These are phyloP conservation scores for Komagataea norvegica DNA, from an alignment of 1,139 yeast genomes.

Conservation along the genomic window DNA sequence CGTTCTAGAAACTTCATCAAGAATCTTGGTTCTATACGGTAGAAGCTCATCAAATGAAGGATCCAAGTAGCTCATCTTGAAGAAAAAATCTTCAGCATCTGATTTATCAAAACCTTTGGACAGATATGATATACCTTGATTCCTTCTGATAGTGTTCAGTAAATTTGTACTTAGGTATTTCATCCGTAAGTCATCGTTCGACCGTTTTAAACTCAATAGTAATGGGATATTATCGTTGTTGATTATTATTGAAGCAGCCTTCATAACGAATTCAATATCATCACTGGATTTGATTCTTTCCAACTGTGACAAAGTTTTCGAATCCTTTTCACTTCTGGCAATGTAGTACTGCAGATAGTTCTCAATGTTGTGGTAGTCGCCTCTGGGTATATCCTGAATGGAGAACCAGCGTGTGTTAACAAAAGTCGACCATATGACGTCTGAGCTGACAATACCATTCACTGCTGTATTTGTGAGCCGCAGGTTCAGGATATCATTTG, in stretches of 20 bases:
- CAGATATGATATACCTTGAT: constrained; percentile 2
- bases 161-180: constrained; percentile 1
- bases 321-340: constrained; percentile 2
- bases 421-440: constrained; percentile 18
- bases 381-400: constrained; percentile 8
- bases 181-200: constrained; percentile 1
- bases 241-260: neutral
- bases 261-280: constrained; percentile 1
- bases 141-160: constrained; percentile 5
- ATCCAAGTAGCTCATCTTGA: constrained; percentile 14
- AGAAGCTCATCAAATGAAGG: constrained; percentile 18
- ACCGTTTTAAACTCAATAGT: constrained; percentile 1
- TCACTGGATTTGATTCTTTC: neutral
- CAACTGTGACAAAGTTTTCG: neutral
- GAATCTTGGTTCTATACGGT: constrained; percentile 12
- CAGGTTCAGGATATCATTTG: constrained; percentile 14
- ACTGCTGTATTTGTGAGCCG: constrained; percentile 11
- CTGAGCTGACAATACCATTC: constrained; percentile 6
- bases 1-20: constrained; percentile 3
- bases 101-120: neutral
- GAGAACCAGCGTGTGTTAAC: constrained; percentile 15
- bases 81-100: constrained; percentile 7
- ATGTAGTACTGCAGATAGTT: constrained; percentile 1
- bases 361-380: neutral
- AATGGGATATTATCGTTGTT: constrained; percentile 1